Percentiles rank a stretch among this genome's conserved stretches.
Conservation (phyloP, 345 rosid species). For the Rhodamnia rubescens region DNA sequence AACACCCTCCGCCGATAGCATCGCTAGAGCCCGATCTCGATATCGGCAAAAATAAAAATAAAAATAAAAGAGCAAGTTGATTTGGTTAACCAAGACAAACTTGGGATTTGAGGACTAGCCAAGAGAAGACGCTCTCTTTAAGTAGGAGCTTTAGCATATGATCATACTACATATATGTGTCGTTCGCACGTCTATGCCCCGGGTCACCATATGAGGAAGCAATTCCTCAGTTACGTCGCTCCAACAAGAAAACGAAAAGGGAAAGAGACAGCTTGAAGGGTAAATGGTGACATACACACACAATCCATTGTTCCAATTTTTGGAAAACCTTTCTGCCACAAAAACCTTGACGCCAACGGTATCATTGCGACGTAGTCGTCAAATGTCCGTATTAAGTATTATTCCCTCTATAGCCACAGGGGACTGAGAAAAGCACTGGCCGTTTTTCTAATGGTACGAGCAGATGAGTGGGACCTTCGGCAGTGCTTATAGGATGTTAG, state of each 20-base stretch:
- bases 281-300: neutral
- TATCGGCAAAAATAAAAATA: neutral
- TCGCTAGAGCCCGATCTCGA: neutral
- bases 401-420: neutral
- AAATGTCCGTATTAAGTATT: neutral
- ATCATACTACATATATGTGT: neutral
- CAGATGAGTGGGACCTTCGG: neutral
- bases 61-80: accelerated
- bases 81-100: neutral
- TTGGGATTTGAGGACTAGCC: neutral
- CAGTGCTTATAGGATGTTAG: neutral
- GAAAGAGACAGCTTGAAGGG: neutral
- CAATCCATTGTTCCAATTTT: neutral
- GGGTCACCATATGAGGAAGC: neutral
- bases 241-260: neutral
- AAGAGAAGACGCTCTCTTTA: neutral
- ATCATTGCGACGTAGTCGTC: neutral
- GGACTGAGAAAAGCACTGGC: neutral
- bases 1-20: neutral
- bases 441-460: neutral
- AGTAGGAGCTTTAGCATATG: neutral
- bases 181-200: neutral
- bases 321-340: neutral
- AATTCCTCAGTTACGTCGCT: neutral
- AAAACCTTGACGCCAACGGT: neutral